These are phyloP conservation scores for Zymoseptoria ardabiliae DNA, from an alignment of 2,329 filamentous ascomycete genomes.

Conservation along the genomic window DNA sequence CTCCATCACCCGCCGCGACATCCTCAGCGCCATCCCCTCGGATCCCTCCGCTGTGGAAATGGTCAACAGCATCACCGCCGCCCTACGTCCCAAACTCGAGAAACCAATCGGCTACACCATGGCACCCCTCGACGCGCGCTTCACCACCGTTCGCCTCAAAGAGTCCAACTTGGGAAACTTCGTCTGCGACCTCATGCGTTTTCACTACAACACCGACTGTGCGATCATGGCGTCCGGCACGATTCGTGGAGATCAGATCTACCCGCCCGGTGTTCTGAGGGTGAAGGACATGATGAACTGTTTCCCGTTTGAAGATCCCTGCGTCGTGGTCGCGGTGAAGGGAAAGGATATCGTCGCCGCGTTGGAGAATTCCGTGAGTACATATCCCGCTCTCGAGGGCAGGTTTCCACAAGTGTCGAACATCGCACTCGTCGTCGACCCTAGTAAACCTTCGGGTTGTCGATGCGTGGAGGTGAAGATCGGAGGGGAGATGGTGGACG, in stretches of 20 bases:
- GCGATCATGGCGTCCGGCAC: conserved; percentile 79
- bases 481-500: conserved; percentile 53
- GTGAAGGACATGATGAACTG: conserved; percentile 47
- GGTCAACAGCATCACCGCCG: conserved; percentile 62
- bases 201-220: conserved; percentile 74
- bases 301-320: conserved; percentile 88
- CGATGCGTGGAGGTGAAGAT: conserved; percentile 59
- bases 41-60: conserved; percentile 55
- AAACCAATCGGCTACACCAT: conserved; percentile 79
- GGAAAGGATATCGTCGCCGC: conserved; percentile 71
- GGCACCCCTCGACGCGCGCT: conserved; percentile 75
- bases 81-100: conserved; percentile 67
- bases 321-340: conserved; percentile 65
- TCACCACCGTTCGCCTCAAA: conserved; percentile 66
- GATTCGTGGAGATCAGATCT: conserved; percentile 81
- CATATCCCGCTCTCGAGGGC: conserved; percentile 74
- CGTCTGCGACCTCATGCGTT: conserved; percentile 83
- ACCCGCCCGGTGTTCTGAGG: conserved; percentile 68
- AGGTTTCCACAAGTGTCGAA: conserved; percentile 83
- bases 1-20: conserved; percentile 19
- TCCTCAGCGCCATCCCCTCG: conserved; percentile 60
- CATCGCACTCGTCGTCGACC: conserved; percentile 68
- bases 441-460: conserved; percentile 50
- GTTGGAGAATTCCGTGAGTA: conserved; percentile 73
- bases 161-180: conserved; percentile 89